phyloP scores from a whole-genome alignment of 257 asterid genomes.

The Solanum pinnatisectum region DNA sequence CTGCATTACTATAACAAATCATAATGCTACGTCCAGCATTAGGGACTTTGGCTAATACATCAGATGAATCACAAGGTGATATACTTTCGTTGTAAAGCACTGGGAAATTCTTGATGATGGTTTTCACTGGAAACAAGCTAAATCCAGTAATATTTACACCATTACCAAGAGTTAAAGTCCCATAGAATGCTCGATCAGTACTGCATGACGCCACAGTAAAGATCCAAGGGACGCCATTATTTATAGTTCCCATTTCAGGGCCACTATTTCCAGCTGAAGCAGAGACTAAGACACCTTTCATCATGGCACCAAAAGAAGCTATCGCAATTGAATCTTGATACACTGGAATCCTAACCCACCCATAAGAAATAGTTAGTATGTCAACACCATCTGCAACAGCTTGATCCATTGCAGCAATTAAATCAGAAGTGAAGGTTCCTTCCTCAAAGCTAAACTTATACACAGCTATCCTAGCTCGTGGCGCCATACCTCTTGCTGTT shows the following conservation, averaged over 20 bases:
- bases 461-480: conserved; percentile 5
- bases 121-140: not conserved
- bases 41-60: not conserved
- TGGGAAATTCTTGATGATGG: not conserved
- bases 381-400: conserved; percentile 11
- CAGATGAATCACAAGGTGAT: not conserved
- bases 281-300: not conserved
- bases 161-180: not conserved
- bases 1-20: not conserved
- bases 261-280: not conserved
- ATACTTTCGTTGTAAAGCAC: not conserved
- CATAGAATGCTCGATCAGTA: not conserved
- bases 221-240: not conserved
- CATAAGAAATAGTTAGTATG: not conserved
- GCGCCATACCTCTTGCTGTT: conserved; percentile 8
- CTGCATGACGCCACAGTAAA: not conserved
- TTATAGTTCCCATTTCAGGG: not conserved
- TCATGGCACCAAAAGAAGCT: conserved; percentile 6
- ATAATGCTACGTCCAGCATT: not conserved
- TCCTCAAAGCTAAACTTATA: conserved; percentile 8
- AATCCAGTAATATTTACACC: not conserved
- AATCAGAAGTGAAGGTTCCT: conserved; percentile 11
- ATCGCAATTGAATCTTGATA: not conserved
- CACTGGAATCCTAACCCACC: not conserved
- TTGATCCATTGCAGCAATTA: conserved; percentile 14